Conservation (phyloP, 2,329 filamentous ascomycete genomes). For the Scedosporium minutisporum region DNA sequence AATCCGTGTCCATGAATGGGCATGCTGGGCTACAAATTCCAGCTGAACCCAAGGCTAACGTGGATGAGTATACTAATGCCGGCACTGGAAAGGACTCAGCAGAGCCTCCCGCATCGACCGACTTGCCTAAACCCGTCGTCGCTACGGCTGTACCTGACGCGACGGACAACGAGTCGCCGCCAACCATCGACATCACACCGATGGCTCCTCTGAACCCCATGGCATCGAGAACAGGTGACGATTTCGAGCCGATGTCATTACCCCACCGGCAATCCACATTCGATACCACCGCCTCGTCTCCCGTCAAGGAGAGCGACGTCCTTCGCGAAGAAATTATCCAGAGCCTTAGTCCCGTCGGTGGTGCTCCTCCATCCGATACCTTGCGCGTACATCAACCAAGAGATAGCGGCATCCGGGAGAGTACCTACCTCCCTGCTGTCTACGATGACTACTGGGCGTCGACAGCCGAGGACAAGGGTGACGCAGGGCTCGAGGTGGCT, state of each 20-base stretch:
- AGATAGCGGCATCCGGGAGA: conserved; percentile 32
- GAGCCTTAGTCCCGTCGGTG: conserved; percentile 46
- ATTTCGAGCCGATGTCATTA: conserved; percentile 23
- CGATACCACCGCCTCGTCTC: conserved; percentile 40
- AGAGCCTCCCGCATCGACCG: neutral
- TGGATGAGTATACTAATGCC: neutral
- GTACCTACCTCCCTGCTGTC: conserved; percentile 53
- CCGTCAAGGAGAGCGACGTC: conserved; percentile 60
- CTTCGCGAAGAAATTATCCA: conserved; percentile 66
- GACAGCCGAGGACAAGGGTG: conserved; percentile 8
- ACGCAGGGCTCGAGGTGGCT: neutral
- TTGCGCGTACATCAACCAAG: neutral
- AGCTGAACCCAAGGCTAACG: neutral
- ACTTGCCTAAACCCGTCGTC: conserved; percentile 6
- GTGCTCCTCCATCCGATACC: conserved; percentile 6
- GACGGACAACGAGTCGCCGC: conserved; percentile 9
- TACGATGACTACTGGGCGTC: conserved; percentile 60
- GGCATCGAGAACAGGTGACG: conserved; percentile 17
- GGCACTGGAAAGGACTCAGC: neutral
- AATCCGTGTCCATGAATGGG: neutral
- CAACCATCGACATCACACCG: conserved; percentile 21
- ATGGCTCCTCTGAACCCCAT: conserved; percentile 36
- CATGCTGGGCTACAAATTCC: neutral
- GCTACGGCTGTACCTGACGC: conserved; percentile 12
- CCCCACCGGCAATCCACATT: conserved; percentile 33